Evolutionary conservation across 345 rosid genomes (phyloP).

Genomic region (Gossypium herbaceum): DNA sequence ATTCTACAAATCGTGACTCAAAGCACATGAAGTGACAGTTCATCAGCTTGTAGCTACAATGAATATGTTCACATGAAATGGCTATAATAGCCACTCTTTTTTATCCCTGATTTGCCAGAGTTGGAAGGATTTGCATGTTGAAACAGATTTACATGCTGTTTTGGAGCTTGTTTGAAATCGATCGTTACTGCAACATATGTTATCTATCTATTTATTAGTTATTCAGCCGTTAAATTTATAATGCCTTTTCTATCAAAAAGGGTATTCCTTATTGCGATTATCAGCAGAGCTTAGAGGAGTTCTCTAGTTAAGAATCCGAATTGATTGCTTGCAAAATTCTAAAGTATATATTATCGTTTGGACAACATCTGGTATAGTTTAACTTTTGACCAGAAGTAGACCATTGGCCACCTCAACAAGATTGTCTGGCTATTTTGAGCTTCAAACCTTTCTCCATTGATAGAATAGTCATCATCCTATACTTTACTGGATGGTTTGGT

Average conservation of each 20-base stretch:
- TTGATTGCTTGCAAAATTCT: neutral
- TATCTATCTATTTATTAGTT: neutral
- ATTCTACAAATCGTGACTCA: neutral
- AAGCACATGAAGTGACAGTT: neutral
- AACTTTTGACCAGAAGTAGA: neutral
- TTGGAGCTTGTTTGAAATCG: neutral
- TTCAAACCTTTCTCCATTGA: slow-evolving; percentile 86
- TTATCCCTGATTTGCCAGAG: neutral
- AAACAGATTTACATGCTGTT: neutral
- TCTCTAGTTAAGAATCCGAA: neutral
- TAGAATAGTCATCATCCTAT: slow-evolving; percentile 89
- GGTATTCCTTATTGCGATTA: neutral
- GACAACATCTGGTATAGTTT: neutral
- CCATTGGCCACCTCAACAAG: neutral
- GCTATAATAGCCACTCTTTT: neutral
- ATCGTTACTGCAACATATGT: neutral
- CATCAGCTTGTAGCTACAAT: neutral
- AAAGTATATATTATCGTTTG: neutral
- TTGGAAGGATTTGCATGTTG: neutral
- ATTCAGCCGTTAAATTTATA: slow-evolving; percentile 2
- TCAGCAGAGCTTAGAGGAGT: neutral
- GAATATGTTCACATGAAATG: neutral
- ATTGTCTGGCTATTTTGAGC: slow-evolving; percentile 30
- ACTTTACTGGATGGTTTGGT: slow-evolving; percentile 72
- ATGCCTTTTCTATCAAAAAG: neutral